phyloP scores from a whole-genome alignment of 441 rosid species.

The Erodium trifolium region DNA sequence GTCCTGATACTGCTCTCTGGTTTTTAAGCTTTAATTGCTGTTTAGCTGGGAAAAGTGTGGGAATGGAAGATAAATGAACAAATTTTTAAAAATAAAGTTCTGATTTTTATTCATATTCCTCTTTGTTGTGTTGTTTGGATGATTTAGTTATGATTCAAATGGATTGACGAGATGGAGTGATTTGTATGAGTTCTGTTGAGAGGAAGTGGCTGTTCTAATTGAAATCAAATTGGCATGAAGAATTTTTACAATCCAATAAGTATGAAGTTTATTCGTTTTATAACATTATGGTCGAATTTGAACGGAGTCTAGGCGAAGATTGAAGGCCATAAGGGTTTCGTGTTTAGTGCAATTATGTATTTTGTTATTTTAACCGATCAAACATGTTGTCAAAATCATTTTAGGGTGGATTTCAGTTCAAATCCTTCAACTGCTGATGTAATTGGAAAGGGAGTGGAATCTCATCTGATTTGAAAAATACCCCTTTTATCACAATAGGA shows the following conservation, averaged over 20 bases:
- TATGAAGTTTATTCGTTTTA: not conserved
- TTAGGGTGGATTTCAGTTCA: constrained; percentile 1
- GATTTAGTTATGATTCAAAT: not conserved
- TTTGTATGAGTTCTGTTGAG: not conserved
- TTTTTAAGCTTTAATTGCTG: not conserved
- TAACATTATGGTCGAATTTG: not conserved
- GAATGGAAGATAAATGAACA: not conserved
- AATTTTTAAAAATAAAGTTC: not conserved
- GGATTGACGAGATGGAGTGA: not conserved
- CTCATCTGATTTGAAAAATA: not conserved
- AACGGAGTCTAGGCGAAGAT: not conserved
- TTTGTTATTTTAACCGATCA: not conserved
- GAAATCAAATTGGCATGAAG: not conserved
- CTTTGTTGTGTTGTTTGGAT: not conserved
- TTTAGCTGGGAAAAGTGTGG: not conserved
- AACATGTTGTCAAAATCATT: not conserved
- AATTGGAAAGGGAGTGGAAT: not conserved
- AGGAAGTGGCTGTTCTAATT: constrained; percentile 3
- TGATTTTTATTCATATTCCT: not conserved
- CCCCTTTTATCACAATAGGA: not conserved
- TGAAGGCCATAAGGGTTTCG: not conserved
- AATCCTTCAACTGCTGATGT: not conserved
- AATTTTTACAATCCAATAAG: not conserved
- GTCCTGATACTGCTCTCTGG: not conserved
- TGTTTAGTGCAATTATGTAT: not conserved